phyloP scores from a whole-genome alignment of 352 stramenopile genomes.

The Phytophthora idaei region DNA sequence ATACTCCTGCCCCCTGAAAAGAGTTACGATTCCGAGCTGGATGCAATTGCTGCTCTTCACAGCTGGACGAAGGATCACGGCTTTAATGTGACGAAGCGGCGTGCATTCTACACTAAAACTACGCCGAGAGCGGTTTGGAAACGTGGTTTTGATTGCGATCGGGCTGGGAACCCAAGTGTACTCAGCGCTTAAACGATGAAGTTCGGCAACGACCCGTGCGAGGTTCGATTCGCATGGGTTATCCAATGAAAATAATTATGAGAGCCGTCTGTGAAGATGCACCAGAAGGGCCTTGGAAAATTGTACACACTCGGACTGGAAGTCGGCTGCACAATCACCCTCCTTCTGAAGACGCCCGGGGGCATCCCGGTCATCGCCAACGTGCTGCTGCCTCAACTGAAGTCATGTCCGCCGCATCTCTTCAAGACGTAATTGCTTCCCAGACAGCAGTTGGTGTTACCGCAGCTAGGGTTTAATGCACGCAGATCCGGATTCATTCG shows the following conservation, averaged over 20 bases:
- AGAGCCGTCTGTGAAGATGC: not conserved
- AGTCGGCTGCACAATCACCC: constrained; percentile 21
- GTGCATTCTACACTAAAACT: constrained; percentile 2
- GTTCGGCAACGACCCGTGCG: constrained; percentile 4
- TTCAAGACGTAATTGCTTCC: constrained; percentile 2
- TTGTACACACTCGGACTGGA: constrained; percentile 20
- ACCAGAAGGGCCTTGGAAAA: constrained; percentile 9
- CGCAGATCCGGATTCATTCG: constrained; percentile 6
- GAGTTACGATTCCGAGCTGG: constrained; percentile 1
- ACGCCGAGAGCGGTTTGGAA: not conserved
- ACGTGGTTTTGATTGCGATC: not conserved
- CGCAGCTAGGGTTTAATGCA: not conserved
- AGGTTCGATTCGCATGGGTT: constrained; percentile 19
- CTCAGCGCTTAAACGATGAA: constrained; percentile 15
- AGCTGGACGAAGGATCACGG: constrained; percentile 16
- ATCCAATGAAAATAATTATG: constrained; percentile 11
- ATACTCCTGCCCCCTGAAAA: not conserved
- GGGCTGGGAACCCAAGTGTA: constrained; percentile 9
- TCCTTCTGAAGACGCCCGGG: constrained; percentile 1
- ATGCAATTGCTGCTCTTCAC: constrained; percentile 7
- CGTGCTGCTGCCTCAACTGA: constrained; percentile 2
- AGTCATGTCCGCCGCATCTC: not conserved
- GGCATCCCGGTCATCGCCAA: constrained; percentile 14
- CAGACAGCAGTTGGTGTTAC: constrained; percentile 6
- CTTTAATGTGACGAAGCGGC: constrained; percentile 22